Base-by-base conservation (phyloP, 345 rosid species). In the Gossypium rotundifolium region DNA sequence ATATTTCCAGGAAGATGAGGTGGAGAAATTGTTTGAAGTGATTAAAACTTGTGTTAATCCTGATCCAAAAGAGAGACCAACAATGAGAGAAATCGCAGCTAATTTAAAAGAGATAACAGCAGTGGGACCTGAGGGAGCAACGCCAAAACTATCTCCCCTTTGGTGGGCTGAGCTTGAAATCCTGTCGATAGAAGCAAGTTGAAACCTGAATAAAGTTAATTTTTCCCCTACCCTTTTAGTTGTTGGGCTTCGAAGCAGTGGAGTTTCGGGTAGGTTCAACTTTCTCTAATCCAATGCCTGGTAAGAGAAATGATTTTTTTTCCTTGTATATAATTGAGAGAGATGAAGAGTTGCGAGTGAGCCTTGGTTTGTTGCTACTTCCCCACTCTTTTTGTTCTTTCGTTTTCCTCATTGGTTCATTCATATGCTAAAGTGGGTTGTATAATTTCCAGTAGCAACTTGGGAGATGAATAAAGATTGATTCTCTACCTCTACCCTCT, bases 101-200 rank as follows among this genome's bases (percentile, higher is more conserved):
- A 89, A 76, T 83, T 76, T 96, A 74, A 88, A 78, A 73, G 93
- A 85, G 82, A 88, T 90, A 71, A 96, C 92, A 40, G 83, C 88
- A 55, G 76, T 95, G 85, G 86, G 60, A 77, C 92, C 92, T n/a
- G 91, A 85, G 22, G 85, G 81, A 71, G 98, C 93, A 62, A 80
- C 83, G 12, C 98, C 98, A 22, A 89, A 90, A 84, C 59, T 79
- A 52, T 93, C 96, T 74, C 93, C 96, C 66, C 87, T 88, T 62
- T 96, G 97, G 99, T 93, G 99, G 97, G 96, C 97, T 27, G 97
- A 96, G 75, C 92, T 96, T 66, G 98, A 93, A 84, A 90, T 96
- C 74, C 73, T 88, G 86, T 85, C 98, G 40, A 70, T 85, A 5
- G 88, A 86, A 63, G 79, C 76, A 77, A 84, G 48, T 14, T 58